Conservation (phyloP, 2,329 filamentous ascomycete species). For the Trichoderma asperellum region DNA sequence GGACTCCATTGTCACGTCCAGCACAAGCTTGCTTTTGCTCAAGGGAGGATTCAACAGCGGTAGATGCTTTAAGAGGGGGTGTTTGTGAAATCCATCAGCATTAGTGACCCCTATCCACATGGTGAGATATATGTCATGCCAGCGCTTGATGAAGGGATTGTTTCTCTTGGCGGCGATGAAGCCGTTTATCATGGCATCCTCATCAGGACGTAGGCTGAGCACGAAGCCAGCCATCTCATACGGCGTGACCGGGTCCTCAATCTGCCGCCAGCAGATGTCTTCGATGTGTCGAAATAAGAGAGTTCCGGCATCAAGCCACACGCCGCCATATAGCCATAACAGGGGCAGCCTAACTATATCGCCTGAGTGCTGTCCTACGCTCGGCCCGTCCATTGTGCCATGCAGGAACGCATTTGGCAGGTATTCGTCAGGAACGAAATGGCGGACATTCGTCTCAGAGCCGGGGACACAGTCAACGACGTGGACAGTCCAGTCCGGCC, state of each 20-base stretch:
- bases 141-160: slow-evolving; percentile 49
- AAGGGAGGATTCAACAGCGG: slow-evolving; percentile 1
- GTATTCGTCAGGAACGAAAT: slow-evolving; percentile 42
- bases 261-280: slow-evolving; percentile 47
- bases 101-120: slow-evolving; percentile 44
- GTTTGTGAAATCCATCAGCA: slow-evolving; percentile 39
- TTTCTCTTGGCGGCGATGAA: slow-evolving; percentile 49
- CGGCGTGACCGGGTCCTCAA: slow-evolving; percentile 42
- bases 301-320: slow-evolving; percentile 51
- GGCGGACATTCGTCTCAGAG: slow-evolving; percentile 43
- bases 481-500: slow-evolving; percentile 46
- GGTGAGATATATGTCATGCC: slow-evolving; percentile 45
- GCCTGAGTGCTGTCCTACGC: slow-evolving; percentile 49
- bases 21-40: neutral
- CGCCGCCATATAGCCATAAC: slow-evolving; percentile 47
- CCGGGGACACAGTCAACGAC: slow-evolving; percentile 44
- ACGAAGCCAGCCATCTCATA: slow-evolving; percentile 38
- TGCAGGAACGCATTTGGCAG: slow-evolving; percentile 49
- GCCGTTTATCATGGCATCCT: slow-evolving; percentile 41
- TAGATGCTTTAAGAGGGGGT: slow-evolving; percentile 36
- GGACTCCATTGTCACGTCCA: slow-evolving; percentile 31
- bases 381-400: slow-evolving; percentile 49
- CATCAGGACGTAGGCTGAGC: slow-evolving; percentile 38
- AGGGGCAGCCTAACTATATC: slow-evolving; percentile 52
- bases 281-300: slow-evolving; percentile 49